Base-by-base conservation (phyloP, 768 basidiomycete genomes). In the Kwoniella heveanensis region DNA sequence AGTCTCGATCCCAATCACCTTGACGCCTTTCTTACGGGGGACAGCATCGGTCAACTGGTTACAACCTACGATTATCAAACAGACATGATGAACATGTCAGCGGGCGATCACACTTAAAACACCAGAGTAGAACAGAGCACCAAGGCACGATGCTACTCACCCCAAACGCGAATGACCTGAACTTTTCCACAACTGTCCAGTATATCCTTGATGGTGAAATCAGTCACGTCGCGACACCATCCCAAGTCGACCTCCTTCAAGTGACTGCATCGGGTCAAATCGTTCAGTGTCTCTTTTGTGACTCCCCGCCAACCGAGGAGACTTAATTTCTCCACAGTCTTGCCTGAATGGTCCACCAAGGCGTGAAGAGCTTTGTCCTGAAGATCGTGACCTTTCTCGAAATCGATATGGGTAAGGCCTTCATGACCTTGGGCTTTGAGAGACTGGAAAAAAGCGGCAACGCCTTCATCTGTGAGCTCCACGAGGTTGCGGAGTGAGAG, bases 211-310 rank as follows among this genome's bases (percentile, higher is more conserved):
- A 97, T 80, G 2, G 89, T 83, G 72, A 89, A 93, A 79, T 98
- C 89, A 62, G 93, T 88, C 44, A 90, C 83, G 22, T 85, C 84
- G 52, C 94, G 82, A 70, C 92, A 92, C 85, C 89, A 98, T 1
- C 93, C 89, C 1, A 93, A 79, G 73, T 98, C 90, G 44, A 97
- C 65, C 73, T 81, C 83, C 69, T 76, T 80, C 74, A 95, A 65
- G 36, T 83, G 80, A 2, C 68, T 73, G 17, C 79, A 82, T 10
- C 27, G 46, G 13, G 69, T 80, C 19, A 85, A 75, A 15, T 62
- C 46, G 54, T 62, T 64, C 27, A 90, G 76, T 1, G 81, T 78
- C 13, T 85, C 85, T 32, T 83, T 82, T 0, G 83, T 82, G 0
- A 86, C 83, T 2, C 84, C 84, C 73, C 88, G 88, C 86, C 90